These are phyloP conservation scores for Pelagophyceae sp. DNA, from an alignment of 352 stramenopile species.

Conservation along the genomic window DNA sequence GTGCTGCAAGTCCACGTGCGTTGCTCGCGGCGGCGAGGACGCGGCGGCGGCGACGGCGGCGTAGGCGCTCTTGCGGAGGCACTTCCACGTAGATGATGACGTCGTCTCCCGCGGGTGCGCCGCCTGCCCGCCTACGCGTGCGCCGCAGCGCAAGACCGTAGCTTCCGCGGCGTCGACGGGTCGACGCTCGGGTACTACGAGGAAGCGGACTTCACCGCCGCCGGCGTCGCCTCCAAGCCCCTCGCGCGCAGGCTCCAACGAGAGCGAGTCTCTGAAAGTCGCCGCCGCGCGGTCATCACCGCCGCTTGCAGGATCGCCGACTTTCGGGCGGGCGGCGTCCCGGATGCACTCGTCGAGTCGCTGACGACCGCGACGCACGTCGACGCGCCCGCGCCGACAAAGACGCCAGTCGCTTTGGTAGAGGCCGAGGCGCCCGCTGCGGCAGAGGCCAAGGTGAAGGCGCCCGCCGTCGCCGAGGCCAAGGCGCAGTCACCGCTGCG, in stretches of 20 bases:
- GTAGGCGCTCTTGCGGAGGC: neutral
- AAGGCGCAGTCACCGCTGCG: too few relatives aligned
- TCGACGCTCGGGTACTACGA: neutral
- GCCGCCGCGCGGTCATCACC: neutral
- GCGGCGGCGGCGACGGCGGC: too few relatives aligned
- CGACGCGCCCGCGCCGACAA: too few relatives aligned
- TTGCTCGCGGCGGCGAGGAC: neutral
- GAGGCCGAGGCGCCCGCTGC: too few relatives aligned
- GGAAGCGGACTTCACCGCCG: neutral
- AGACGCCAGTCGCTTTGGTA: too few relatives aligned
- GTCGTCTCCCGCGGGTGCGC: neutral
- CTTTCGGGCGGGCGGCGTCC: neutral
- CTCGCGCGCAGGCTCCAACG: too few relatives aligned
- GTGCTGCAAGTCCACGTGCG: neutral
- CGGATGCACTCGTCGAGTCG: neutral
- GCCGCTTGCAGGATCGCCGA: neutral
- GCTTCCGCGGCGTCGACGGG: neutral
- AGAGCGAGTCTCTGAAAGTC: neutral
- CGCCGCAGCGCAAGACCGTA: too few relatives aligned
- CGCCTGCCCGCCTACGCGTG: too few relatives aligned
- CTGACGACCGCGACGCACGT: too few relatives aligned
- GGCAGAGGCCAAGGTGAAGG: too few relatives aligned
- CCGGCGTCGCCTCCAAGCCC: neutral
- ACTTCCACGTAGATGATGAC: neutral
- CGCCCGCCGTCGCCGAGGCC: too few relatives aligned